These are phyloP conservation scores for Citrus medica DNA, from an alignment of 345 rosid species.

Conservation along the genomic window DNA sequence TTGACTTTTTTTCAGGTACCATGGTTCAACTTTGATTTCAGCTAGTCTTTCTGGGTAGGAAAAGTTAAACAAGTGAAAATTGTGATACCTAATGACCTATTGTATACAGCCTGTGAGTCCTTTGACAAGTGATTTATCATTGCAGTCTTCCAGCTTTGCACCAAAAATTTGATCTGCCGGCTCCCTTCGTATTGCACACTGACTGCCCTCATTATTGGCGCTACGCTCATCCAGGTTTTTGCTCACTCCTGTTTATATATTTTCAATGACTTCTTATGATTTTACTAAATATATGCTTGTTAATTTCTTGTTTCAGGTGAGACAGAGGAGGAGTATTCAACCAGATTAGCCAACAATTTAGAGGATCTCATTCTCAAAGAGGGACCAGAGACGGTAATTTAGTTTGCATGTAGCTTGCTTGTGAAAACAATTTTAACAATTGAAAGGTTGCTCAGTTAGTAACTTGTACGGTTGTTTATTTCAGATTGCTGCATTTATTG, in stretches of 20 bases:
- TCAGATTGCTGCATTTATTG: slow-evolving; percentile 95
- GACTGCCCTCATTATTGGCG: slow-evolving; percentile 99
- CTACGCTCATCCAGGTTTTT: slow-evolving; percentile 78
- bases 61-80: neutral
- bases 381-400: slow-evolving; percentile 88
- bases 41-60: slow-evolving; percentile 97
- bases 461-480: slow-evolving; percentile 16
- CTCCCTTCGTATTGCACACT: slow-evolving; percentile 87
- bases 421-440: slow-evolving; percentile 1
- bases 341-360: slow-evolving; percentile 81
- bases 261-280: neutral
- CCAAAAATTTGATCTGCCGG: slow-evolving; percentile 93
- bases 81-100: neutral
- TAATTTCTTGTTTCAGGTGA: slow-evolving; percentile 57
- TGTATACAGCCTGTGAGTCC: neutral
- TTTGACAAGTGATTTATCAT: slow-evolving; percentile 8
- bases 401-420: neutral
- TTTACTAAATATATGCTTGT: neutral
- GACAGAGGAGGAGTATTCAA: slow-evolving; percentile 90
- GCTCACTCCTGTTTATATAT: neutral
- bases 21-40: slow-evolving; percentile 86
- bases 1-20: slow-evolving; percentile 53
- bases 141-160: slow-evolving; percentile 83
- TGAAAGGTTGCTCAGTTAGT: neutral
- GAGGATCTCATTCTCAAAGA: slow-evolving; percentile 90